Evolutionary conservation across 2,329 filamentous ascomycete genomes (phyloP).

Genomic region (Byssochlamys sp.): DNA sequence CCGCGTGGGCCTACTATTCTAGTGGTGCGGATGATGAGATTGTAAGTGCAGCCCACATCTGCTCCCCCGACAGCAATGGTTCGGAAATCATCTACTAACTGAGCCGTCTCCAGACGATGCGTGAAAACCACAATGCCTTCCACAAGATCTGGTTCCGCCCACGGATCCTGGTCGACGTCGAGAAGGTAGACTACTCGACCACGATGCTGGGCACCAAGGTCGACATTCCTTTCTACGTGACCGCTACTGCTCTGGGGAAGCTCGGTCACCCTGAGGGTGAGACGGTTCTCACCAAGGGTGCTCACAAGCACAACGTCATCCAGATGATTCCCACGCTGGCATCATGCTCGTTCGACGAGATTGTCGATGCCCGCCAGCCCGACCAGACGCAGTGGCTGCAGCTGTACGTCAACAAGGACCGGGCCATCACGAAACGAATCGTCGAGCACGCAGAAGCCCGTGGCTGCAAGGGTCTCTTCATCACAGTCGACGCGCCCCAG

Average conservation of each 20-base stretch:
- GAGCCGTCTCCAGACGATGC: conserved; percentile 57
- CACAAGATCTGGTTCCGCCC: conserved; percentile 98
- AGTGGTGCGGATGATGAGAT: conserved; percentile 85
- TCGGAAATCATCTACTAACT: conserved; percentile 7
- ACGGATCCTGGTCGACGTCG: conserved; percentile 77
- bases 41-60: conserved; percentile 34
- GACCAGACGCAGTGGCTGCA: conserved; percentile 93
- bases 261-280: conserved; percentile 90
- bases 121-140: conserved; percentile 90
- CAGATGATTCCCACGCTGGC: conserved; percentile 98
- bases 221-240: conserved; percentile 87
- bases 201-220: conserved; percentile 86
- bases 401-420: conserved; percentile 94
- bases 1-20: conserved; percentile 95
- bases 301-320: conserved; percentile 76
- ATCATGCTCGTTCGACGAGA: conserved; percentile 95
- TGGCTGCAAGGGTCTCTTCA: conserved; percentile 91
- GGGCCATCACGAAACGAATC: conserved; percentile 78
- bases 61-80: neutral
- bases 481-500: conserved; percentile 95
- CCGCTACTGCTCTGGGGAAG: conserved; percentile 89
- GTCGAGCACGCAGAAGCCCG: conserved; percentile 83
- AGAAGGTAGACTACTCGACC: conserved; percentile 73
- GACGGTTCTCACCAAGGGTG: conserved; percentile 75
- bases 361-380: conserved; percentile 69